phyloP scores from a whole-genome alignment of 75 land plant genomes.

The Sequoiadendron giganteum region DNA sequence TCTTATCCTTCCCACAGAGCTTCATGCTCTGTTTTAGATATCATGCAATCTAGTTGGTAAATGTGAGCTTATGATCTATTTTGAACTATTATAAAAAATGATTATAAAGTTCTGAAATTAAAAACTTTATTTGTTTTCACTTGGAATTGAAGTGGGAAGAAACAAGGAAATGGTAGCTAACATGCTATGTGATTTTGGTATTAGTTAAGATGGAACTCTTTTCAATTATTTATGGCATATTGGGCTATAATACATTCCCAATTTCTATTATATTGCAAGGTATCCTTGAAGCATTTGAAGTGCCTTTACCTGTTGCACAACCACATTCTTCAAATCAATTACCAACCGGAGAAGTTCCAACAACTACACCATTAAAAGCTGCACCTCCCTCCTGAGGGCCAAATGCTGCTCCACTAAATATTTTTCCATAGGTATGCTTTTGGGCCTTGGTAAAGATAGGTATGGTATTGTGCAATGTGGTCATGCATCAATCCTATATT shows the following conservation, averaged over 20 bases:
- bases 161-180: too few species aligned
- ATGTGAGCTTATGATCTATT: too few species aligned
- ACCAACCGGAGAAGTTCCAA: slow-evolving; percentile 24
- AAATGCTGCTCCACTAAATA: slow-evolving; percentile 84
- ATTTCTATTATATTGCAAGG: slow-evolving; percentile 40
- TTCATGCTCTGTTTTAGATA: too few species aligned
- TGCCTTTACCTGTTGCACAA: slow-evolving; percentile 62
- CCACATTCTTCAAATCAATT: slow-evolving; percentile 19
- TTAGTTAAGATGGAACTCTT: not conserved
- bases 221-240: too few species aligned
- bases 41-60: too few species aligned
- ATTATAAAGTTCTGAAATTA: too few species aligned
- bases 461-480: not conserved
- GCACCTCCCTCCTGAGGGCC: slow-evolving; percentile 69
- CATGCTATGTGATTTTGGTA: not conserved
- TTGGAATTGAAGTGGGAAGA: too few species aligned
- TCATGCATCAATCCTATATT: slow-evolving; percentile 14
- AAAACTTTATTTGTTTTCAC: too few species aligned
- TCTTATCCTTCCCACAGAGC: too few species aligned
- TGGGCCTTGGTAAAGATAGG: not conserved
- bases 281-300: slow-evolving; percentile 74
- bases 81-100: too few species aligned
- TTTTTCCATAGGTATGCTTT: slow-evolving; percentile 84
- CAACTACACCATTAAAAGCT: slow-evolving; percentile 34
- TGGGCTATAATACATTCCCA: too few species aligned